These are phyloP conservation scores for Tetrahymena thermophila DNA, from an alignment of 73 alveolate species.

Conservation along the genomic window DNA sequence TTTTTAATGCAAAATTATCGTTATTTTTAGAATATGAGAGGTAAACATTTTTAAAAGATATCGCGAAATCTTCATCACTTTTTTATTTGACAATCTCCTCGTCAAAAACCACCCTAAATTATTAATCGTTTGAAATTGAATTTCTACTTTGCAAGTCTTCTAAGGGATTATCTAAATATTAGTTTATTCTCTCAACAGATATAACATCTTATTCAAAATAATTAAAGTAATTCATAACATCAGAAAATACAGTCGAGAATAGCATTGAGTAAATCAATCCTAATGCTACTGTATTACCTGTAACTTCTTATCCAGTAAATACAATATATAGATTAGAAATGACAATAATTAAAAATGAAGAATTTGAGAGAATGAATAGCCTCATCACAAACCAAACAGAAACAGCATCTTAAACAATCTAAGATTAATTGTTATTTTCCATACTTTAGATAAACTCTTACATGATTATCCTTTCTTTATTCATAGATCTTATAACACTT, in stretches of 20 bases:
- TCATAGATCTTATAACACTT: background rate
- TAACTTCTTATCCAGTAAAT: background rate
- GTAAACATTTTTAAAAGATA: background rate
- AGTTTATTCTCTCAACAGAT: background rate
- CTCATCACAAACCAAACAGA: background rate
- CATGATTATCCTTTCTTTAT: background rate
- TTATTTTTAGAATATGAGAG: background rate
- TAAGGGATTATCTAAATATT: background rate
- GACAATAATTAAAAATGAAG: background rate
- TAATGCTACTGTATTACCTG: background rate
- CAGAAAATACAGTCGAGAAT: background rate
- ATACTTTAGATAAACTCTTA: background rate
- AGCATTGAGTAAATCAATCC: background rate
- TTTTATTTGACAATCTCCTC: background rate
- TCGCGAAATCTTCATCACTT: background rate
- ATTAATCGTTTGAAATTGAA: background rate
- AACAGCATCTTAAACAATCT: background rate
- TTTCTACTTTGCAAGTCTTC: background rate
- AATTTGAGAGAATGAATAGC: background rate
- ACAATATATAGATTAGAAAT: background rate
- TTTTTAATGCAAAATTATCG: background rate
- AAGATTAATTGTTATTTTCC: background rate
- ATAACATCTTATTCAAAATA: background rate
- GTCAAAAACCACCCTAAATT: background rate
- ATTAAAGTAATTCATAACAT: background rate